A percentile compares a stretch with the other conserved stretches of the same genome.
phyloP scores from a whole-genome alignment of 139 green algal species.

The Chlamydomonas schloesseri region DNA sequence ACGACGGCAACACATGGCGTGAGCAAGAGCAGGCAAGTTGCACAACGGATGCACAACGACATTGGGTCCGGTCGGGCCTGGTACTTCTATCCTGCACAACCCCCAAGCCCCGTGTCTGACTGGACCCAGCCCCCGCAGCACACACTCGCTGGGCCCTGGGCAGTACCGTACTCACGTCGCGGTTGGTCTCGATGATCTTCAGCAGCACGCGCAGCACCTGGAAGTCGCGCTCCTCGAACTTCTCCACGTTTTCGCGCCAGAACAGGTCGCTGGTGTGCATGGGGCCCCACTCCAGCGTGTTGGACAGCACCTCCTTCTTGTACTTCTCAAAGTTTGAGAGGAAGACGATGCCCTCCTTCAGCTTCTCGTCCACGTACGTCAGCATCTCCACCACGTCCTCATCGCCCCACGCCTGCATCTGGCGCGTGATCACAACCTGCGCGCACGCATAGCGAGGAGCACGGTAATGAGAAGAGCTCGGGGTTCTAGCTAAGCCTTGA shows the following conservation, averaged over 20 bases:
- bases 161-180: slow-evolving; percentile 77
- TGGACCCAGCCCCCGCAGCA: no score
- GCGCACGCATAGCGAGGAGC: neutral
- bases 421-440: slow-evolving; percentile 31
- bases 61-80: no score
- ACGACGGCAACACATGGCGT: no score
- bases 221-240: slow-evolving; percentile 95
- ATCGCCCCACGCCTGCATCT: slow-evolving; percentile 87
- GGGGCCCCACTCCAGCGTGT: slow-evolving; percentile 87
- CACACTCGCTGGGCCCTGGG: no score
- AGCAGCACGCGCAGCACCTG: slow-evolving; percentile 92
- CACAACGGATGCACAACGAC: no score
- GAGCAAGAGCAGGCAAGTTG: no score
- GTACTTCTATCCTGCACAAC: no score
- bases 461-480: no score
- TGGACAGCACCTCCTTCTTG: slow-evolving; percentile 77
- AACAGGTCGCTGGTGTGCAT: slow-evolving; percentile 88
- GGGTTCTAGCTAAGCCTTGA: no score
- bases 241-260: slow-evolving; percentile 85
- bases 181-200: slow-evolving; percentile 86
- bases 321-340: slow-evolving; percentile 92
- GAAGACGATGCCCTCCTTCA: slow-evolving; percentile 80
- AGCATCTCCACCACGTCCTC: slow-evolving; percentile 89
- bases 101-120: no score
- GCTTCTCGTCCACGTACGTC: slow-evolving; percentile 80